Evolutionary conservation across 805 yeast genomes (phyloP), one percentile per base, ranked within the genome.

Genomic region (Brettanomyces sp.): DNA sequence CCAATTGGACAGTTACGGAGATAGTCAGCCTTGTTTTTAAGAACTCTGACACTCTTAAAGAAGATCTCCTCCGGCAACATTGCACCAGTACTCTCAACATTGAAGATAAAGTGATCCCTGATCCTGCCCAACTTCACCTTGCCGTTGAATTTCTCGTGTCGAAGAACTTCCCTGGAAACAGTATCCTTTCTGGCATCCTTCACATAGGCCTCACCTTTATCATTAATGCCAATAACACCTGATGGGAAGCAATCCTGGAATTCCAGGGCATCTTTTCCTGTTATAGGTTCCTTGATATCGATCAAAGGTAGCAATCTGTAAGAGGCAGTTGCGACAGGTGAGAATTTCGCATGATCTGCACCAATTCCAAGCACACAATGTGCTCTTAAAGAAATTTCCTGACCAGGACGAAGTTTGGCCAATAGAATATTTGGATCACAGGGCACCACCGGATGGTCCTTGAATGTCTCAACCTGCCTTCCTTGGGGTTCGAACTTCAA

Each of bases 51-150:
- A 49, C 91, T 80, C 65, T 91, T 93, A 69, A 88, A 80, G 67
- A 93, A 93, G 45, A 93, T 88, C 68, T 91, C 98, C 57, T 87
- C 96, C 22, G 99, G 96, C 13, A 88, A 72, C 96, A 93, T 90
- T 38, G 97, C 96, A 36, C 99, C 98, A 3, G 95, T 82, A 47
- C 91, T 81, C 67, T 93, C 99, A 41, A 93, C 89, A 57, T 89
- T 87, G 72, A 88, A 93, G 44, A 93, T 86, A 64, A 93, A 93
- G 58, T 93, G 96, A 63, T 85, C 93, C 65, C 96, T 82, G 54
- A 75, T 75, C 66, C 99, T 80, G 39, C 98, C 99, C 45, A 93
- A 73, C 65, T 84, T 85, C 47, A 93, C 97, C 57, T 86, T 85
- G 37, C 85, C 95, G 41, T 81, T 73, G 57, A 93, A 93, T 63